Conservation (phyloP, 306 rosid genomes). For the Castanospermum australe region DNA sequence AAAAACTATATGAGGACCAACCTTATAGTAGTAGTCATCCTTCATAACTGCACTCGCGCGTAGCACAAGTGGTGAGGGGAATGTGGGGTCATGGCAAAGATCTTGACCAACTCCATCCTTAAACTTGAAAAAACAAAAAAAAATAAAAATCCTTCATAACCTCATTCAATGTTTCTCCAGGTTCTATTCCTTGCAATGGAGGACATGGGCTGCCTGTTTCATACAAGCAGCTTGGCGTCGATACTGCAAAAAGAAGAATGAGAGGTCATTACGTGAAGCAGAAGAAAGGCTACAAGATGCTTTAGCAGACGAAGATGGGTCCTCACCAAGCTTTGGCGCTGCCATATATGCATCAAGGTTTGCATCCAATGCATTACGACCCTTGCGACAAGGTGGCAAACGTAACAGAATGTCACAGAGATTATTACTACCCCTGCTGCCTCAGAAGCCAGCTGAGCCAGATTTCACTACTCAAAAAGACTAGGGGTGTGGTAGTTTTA, state of each 20-base stretch:
- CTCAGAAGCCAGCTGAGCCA: slow-evolving; percentile 66
- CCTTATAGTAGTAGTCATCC: not conserved
- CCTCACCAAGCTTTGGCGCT: slow-evolving; percentile 36
- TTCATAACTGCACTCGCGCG: too few species aligned
- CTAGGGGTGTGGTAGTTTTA: not conserved
- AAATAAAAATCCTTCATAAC: not conserved
- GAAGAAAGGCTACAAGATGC: slow-evolving; percentile 22
- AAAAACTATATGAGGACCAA: too few species aligned
- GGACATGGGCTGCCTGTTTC: slow-evolving; percentile 67
- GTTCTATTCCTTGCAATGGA: slow-evolving; percentile 69
- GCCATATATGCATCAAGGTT: slow-evolving; percentile 32
- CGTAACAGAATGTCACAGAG: slow-evolving; percentile 15
- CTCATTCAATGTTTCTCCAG: slow-evolving; percentile 14
- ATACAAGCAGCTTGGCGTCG: slow-evolving; percentile 85
- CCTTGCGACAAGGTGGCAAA: slow-evolving; percentile 7
- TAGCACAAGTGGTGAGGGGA: too few species aligned
- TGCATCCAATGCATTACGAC: slow-evolving; percentile 33
- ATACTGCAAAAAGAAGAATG: slow-evolving; percentile 43
- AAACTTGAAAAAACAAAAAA: not conserved
- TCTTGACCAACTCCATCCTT: not conserved
- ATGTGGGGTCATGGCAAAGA: not conserved
- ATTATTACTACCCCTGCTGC: slow-evolving; percentile 25
- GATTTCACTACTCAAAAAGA: slow-evolving; percentile 41
- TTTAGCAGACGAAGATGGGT: slow-evolving; percentile 26
- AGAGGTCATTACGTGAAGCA: slow-evolving; percentile 44